Base-by-base conservation (phyloP, 2,329 filamentous ascomycete genomes). In the Cyphellophora attinorum region DNA sequence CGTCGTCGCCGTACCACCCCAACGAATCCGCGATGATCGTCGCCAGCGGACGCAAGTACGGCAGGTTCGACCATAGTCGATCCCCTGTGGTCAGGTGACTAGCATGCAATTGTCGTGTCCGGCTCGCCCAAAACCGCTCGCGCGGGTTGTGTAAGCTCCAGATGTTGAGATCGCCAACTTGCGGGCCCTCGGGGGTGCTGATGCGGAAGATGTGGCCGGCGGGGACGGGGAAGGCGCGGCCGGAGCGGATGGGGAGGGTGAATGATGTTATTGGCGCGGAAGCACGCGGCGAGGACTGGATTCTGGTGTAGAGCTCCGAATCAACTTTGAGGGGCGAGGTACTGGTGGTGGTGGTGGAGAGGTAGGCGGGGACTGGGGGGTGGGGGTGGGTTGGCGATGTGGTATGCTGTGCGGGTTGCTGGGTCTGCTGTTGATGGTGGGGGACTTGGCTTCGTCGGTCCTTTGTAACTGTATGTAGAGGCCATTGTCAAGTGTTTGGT, bases 141-240 rank as follows among this genome's bases (percentile, higher is more conserved):
- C 82, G 73, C 0, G 83, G 80, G 55, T 91, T 86, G 43, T 77
- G 62, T 4, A 69, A 66, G 48, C 81, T 84, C 81, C 82, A 93
- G 48, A 91, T 70, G 55, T 93, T 93, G 12, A 91, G 62, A 49
- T 91, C 85, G 35, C 83, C 46, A 31, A 93, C 83, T 60, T 93
- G 85, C 0, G 85, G 76, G 0, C 85, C 85, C 35, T 79, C 64
- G 0, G 82, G 82, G 0, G 84, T 89, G 38, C 76, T 81, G 42
- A 93, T 76, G 11, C 77, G 74, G 40, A 84, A 73, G 37, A 91
- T 70, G 31, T 70, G 70, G 3, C 81, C 81, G 2, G 74, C 73
- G 0, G 74, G 70, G 0, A 81, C 82, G 31, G 70, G 66, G 79
- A 81, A 91, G 1, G 84, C 82, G 40, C 67, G 67, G 1, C 80